Conservation (phyloP, 805 yeast species). For the Peterozyma toletana region DNA sequence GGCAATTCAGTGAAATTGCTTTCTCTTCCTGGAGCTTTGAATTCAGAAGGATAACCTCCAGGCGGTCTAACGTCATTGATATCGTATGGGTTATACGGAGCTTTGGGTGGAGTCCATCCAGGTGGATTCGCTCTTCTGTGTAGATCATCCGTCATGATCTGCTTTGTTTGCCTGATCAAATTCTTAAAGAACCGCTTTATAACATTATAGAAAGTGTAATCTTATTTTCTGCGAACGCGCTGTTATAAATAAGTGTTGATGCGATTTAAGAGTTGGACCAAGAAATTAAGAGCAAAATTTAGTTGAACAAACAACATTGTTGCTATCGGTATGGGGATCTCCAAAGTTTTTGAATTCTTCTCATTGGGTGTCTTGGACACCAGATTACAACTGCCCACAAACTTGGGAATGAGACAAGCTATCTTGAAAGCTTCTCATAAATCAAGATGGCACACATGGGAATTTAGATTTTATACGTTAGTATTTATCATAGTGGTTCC, state of each 20-base stretch:
- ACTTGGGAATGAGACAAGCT: constrained; percentile 22
- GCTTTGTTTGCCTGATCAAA: background rate
- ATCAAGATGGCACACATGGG: constrained; percentile 70
- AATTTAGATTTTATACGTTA: constrained; percentile 62
- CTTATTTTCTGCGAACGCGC: no score
- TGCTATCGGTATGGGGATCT: no score
- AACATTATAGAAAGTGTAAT: no score
- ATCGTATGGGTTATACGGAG: constrained; percentile 84
- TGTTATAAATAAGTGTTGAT: no score
- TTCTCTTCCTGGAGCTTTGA: constrained; percentile 53
- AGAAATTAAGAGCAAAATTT: no score
- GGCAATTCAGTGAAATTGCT: constrained; percentile 44
- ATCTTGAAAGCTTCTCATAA: constrained; percentile 22
- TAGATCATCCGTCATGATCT: constrained; percentile 17
- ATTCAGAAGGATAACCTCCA: constrained; percentile 83
- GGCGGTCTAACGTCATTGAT: constrained; percentile 72
- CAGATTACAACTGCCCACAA: constrained; percentile 35
- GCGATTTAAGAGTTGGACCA: no score
- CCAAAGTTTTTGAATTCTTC: constrained; percentile 23
- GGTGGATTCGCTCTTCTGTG: constrained; percentile 68
- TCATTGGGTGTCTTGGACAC: constrained; percentile 45
- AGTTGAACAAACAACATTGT: no score
- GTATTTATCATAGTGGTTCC: constrained; percentile 72
- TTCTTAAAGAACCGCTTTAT: no score
- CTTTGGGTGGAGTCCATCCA: constrained; percentile 76